phyloP scores from a whole-genome alignment of 345 rosid species.

The Toxicodendron radicans region DNA sequence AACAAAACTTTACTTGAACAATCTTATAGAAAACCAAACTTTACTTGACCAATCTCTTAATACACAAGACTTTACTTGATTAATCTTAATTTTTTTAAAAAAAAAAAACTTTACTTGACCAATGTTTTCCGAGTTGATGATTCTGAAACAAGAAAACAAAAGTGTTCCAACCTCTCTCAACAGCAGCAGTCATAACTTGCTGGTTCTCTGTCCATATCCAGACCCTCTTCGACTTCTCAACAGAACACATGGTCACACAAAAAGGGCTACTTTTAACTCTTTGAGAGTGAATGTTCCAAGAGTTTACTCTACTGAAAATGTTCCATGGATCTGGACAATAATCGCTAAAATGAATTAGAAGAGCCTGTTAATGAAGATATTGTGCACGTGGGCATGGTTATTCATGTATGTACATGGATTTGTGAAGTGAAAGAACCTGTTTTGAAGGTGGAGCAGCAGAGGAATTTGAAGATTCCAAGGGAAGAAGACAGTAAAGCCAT shows the following conservation, averaged over 20 bases:
- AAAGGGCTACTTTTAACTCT: not conserved
- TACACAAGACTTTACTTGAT: constrained; percentile 53
- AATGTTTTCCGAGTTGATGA: constrained; percentile 56
- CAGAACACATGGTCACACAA: constrained; percentile 31
- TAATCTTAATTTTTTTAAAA: constrained; percentile 35
- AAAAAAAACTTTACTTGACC: constrained; percentile 61
- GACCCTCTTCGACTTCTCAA: constrained; percentile 53
- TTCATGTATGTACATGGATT: not conserved
- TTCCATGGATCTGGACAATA: constrained; percentile 2
- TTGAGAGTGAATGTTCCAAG: not conserved
- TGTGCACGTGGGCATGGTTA: not conserved
- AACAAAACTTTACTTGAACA: constrained; percentile 46
- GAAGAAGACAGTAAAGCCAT: constrained; percentile 14
- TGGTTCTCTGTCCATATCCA: constrained; percentile 83
- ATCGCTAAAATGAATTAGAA: not conserved
- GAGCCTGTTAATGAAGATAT: not conserved
- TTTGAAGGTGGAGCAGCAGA: constrained; percentile 3
- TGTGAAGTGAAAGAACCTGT: constrained; percentile 14
- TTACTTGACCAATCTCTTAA: constrained; percentile 30
- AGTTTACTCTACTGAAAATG: not conserved
- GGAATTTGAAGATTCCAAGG: not conserved
- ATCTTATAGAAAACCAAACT: constrained; percentile 24
- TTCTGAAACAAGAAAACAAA: constrained; percentile 51
- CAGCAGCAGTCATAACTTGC: constrained; percentile 76
- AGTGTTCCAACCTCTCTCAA: constrained; percentile 94